phyloP scores from a whole-genome alignment of 768 basidiomycete genomes.

The Fomitopsis serialis region DNA sequence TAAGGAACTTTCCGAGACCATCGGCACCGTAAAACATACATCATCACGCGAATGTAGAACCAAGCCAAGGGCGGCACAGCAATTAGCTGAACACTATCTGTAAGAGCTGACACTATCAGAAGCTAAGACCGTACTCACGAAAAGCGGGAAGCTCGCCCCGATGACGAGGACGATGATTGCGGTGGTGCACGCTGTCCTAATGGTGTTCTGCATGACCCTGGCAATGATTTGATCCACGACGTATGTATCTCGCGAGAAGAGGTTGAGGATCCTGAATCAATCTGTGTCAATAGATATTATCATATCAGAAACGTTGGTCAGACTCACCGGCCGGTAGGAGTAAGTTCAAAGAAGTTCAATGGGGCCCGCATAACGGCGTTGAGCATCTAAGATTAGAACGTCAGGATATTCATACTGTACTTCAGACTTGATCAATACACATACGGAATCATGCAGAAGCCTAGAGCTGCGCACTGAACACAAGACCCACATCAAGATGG shows the following conservation, averaged over 20 bases:
- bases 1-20: neutral
- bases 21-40: constrained; percentile 36
- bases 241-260: constrained; percentile 87
- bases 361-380: constrained; percentile 77
- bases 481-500: constrained; percentile 69
- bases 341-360: constrained; percentile 84
- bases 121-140: constrained; percentile 28
- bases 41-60: constrained; percentile 79
- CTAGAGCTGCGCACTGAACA: constrained; percentile 72
- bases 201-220: constrained; percentile 66
- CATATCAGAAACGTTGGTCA: neutral
- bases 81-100: constrained; percentile 33
- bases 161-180: constrained; percentile 69
- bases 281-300: neutral
- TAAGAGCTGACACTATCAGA: neutral
- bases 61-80: constrained; percentile 70
- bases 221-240: constrained; percentile 82
- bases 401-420: no score
- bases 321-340: constrained; percentile 73
- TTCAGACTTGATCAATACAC: no score
- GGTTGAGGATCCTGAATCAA: constrained; percentile 70
- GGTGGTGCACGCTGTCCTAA: constrained; percentile 57
- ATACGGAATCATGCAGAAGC: constrained; percentile 70
- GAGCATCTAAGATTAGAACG: constrained; percentile 62
- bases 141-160: constrained; percentile 74